These are phyloP conservation scores for Trifolium fragiferum DNA, from an alignment of 306 rosid genomes.

Conservation along the genomic window DNA sequence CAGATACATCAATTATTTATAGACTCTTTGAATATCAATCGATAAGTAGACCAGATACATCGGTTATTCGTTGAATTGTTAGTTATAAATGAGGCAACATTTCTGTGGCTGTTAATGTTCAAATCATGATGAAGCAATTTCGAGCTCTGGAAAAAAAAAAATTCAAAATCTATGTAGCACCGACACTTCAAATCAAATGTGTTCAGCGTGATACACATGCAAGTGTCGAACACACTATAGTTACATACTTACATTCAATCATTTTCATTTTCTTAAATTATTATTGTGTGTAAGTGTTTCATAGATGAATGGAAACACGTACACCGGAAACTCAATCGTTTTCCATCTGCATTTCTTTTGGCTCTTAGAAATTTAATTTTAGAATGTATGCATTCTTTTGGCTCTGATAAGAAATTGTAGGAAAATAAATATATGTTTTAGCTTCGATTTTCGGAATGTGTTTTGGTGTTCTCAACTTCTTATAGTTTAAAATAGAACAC, in stretches of 20 bases:
- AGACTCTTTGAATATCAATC: too few species aligned
- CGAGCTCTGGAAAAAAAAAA: too few species aligned
- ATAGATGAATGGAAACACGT: not conserved
- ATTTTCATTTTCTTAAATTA: not conserved
- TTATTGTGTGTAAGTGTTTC: not conserved
- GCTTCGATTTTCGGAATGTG: not conserved
- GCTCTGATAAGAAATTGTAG: not conserved
- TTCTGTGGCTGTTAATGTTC: too few species aligned
- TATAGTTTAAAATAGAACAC: not conserved
- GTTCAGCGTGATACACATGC: too few species aligned
- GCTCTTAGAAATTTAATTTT: constrained; percentile 14
- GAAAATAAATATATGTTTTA: not conserved
- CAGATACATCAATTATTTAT: too few species aligned
- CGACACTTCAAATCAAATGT: too few species aligned
- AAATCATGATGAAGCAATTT: too few species aligned
- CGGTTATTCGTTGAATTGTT: too few species aligned
- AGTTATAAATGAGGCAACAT: too few species aligned
- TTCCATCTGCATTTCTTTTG: constrained; percentile 24
- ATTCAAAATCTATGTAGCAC: too few species aligned
- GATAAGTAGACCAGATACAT: too few species aligned
- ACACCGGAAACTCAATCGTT: constrained; percentile 1
- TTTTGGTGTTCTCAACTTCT: not conserved
- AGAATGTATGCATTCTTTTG: not conserved
- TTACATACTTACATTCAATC: not conserved
- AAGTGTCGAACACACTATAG: too few species aligned